Percentiles rank a stretch among this genome's conserved stretches.
phyloP scores from a whole-genome alignment of 2,329 filamentous ascomycete genomes.

The Ampelomyces quisqualis region DNA sequence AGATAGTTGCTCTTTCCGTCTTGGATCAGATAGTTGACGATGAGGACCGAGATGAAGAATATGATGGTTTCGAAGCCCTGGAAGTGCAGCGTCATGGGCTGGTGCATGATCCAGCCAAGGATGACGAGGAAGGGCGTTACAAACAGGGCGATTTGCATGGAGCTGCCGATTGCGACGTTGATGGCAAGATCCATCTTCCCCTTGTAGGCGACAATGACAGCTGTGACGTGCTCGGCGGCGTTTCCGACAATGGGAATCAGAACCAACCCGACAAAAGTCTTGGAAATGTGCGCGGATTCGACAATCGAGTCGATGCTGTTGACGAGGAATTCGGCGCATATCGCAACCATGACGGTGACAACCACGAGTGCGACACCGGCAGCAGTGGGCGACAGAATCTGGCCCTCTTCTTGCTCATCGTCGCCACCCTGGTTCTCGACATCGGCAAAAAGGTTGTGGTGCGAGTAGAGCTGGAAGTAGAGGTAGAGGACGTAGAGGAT shows the following conservation, averaged over 20 bases:
- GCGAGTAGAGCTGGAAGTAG: constrained; percentile 56
- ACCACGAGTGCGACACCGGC: constrained; percentile 51
- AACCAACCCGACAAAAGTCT: constrained; percentile 60
- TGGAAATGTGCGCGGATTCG: constrained; percentile 52
- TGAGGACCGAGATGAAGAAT: constrained; percentile 79
- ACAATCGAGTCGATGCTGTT: constrained; percentile 58
- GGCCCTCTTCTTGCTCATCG: constrained; percentile 35
- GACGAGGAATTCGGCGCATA: constrained; percentile 58
- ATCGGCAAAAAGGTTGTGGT: constrained; percentile 52
- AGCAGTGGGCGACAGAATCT: constrained; percentile 49
- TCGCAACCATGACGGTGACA: constrained; percentile 52
- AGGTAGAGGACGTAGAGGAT: constrained; percentile 57
- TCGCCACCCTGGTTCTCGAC: constrained; percentile 36
- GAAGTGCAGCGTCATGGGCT: constrained; percentile 71
- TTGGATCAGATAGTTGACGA: constrained; percentile 83
- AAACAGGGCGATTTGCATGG: constrained; percentile 59
- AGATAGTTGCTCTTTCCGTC: constrained; percentile 86
- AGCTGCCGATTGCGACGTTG: constrained; percentile 56
- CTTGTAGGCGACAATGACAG: constrained; percentile 57
- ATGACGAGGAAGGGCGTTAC: constrained; percentile 60
- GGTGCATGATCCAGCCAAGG: constrained; percentile 56
- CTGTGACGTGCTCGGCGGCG: constrained; percentile 58
- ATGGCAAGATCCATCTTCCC: constrained; percentile 60
- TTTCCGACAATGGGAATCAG: constrained; percentile 60
- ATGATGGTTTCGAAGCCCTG: constrained; percentile 86